Base-by-base conservation (phyloP, 345 rosid genomes). In the Gossypium longicalyx region DNA sequence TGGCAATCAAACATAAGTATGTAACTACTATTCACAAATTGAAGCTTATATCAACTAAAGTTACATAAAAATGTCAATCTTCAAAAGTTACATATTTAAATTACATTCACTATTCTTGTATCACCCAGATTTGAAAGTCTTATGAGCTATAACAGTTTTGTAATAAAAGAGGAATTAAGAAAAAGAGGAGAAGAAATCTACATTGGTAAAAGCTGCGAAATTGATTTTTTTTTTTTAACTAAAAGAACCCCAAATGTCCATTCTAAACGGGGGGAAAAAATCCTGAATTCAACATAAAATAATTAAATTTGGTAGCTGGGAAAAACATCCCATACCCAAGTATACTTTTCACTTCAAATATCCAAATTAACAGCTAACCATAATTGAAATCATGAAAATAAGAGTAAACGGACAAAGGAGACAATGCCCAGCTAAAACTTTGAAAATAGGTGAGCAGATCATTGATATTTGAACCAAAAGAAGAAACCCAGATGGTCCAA, bases 401-500 rank as follows among this genome's bases (percentile, higher is more conserved):
- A 47, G 12, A 45, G 19, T 16, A 20, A 45, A 45, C 2, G 27
- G 71, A 69, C 58, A 69, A 70, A 49, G 3, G 66, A 64, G 44
- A 54, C 63, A 56, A 72, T 67, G 76, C 17, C 76, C 74, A 70
- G 82, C 82, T 79, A 48, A 65, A 80, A 54, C 44, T 38, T 22
- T 13, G 19, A 34, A 65, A 60, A 25, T 16, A 58, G 25, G 19
- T 23, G 44, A 59, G 20, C 76, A 45, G 68, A 45, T 73, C 58
- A 73, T 22, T 73, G 73, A 70, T 15, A 11, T 22, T 72, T 25
- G 76, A 45, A 1, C 12, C 49, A 22, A 44, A 71, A 9, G 15
- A 72, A 23, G 45, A 9, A 61, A 81, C 61, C 79, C 72, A 73
- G 49, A 71, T 10, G 76, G 7, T 49, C 54, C 70, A 76, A 60